Conservation (phyloP, 192 early-diverging fungal species). For the Irineochytrium annulatum region DNA sequence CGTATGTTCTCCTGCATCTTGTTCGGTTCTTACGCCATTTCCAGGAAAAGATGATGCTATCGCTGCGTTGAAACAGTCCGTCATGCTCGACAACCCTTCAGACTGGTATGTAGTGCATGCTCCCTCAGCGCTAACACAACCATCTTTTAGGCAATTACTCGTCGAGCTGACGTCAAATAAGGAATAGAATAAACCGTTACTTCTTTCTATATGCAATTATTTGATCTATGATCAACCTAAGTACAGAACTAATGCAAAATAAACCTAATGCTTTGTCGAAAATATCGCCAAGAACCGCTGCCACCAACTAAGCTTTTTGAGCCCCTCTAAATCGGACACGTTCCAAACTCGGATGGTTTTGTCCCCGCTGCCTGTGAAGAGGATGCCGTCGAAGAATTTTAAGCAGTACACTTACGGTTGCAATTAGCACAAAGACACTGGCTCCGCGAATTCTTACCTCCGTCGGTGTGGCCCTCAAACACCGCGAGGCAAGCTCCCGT, state of each 20-base stretch:
- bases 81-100: conserved; percentile 56
- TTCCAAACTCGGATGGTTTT: conserved; percentile 47
- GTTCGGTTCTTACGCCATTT: conserved; percentile 2
- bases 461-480: conserved; percentile 52
- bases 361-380: conserved; percentile 49
- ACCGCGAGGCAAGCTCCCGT: conserved; percentile 41
- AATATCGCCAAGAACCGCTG: neutral
- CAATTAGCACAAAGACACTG: neutral
- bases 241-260: too few species aligned
- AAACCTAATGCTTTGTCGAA: neutral
- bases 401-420: conserved; percentile 41
- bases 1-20: conserved; percentile 15
- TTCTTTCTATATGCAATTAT: too few species aligned
- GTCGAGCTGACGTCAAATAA: conserved; percentile 51
- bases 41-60: conserved; percentile 61
- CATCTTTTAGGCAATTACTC: conserved; percentile 41
- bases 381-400: conserved; percentile 31
- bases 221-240: too few species aligned
- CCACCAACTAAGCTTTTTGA: neutral
- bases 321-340: conserved; percentile 2
- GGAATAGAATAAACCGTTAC: too few species aligned
- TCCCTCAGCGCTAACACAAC: neutral
- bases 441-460: conserved; percentile 18
- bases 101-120: conserved; percentile 41
- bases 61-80: conserved; percentile 54